phyloP scores from a whole-genome alignment of 1,284 basidiomycete genomes.

The Exobasidium cylindrosporum region DNA sequence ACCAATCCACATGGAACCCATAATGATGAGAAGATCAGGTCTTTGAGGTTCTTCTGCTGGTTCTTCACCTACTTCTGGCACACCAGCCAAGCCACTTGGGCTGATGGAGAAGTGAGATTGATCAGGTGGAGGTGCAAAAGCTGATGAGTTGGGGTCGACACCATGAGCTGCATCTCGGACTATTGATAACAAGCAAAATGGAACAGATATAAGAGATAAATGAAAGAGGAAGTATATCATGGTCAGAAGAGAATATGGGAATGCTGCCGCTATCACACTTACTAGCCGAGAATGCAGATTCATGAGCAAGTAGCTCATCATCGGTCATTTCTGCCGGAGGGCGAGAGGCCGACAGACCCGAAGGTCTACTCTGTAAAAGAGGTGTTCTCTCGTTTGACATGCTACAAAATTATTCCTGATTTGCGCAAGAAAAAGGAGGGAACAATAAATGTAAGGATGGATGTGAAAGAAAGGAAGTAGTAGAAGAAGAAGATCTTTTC shows the following conservation, averaged over 20 bases:
- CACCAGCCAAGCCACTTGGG: conserved; percentile 15
- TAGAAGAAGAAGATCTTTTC: no score
- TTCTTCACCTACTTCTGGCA: conserved; percentile 27
- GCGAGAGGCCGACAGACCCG: conserved; percentile 14
- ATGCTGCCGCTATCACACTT: conserved; percentile 8
- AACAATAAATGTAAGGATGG: conserved; percentile 5
- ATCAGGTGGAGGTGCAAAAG: conserved; percentile 45
- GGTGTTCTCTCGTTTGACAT: conserved; percentile 16
- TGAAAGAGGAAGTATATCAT: neutral
- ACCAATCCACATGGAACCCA: conserved; percentile 54
- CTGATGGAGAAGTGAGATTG: conserved; percentile 44
- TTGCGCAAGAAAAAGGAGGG: no score
- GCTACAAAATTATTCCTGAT: neutral
- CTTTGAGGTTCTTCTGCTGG: conserved; percentile 23
- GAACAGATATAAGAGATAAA: conserved; percentile 6
- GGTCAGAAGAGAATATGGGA: neutral
- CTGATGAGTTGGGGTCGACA: conserved; percentile 52
- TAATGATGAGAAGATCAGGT: conserved; percentile 44
- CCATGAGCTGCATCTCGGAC: conserved; percentile 46
- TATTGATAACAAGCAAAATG: no score
- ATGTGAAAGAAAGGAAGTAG: neutral
- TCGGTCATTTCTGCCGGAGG: conserved; percentile 30
- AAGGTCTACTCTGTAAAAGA: conserved; percentile 11
- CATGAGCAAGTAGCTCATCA: conserved; percentile 46
- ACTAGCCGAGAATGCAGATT: conserved; percentile 45